These are phyloP conservation scores for Cladophialophora carrionii DNA, from an alignment of 2,329 filamentous ascomycete species.

Conservation along the genomic window DNA sequence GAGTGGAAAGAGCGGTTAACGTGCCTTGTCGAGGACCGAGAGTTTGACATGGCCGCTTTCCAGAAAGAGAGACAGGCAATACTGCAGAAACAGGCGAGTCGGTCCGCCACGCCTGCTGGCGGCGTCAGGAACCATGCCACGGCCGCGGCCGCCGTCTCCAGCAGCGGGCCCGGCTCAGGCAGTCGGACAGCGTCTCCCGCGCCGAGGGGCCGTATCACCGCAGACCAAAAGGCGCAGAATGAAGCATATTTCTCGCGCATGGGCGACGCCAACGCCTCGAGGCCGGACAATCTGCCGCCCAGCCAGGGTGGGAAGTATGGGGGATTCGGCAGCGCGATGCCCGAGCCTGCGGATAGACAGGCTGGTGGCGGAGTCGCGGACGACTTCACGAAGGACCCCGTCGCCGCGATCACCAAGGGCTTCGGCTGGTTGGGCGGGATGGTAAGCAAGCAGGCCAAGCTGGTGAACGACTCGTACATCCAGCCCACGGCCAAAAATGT, in stretches of 20 bases:
- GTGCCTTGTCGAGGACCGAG: constrained; percentile 82
- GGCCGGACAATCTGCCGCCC: constrained; percentile 75
- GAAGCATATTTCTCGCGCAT: constrained; percentile 89
- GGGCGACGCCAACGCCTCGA: constrained; percentile 77
- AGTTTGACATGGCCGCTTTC: constrained; percentile 77
- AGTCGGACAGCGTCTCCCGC: constrained; percentile 41
- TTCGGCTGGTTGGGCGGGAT: constrained; percentile 93
- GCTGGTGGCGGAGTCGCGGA: constrained; percentile 62
- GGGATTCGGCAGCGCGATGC: constrained; percentile 82
- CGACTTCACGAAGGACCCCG: constrained; percentile 87
- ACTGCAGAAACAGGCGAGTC: constrained; percentile 44
- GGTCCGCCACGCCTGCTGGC: constrained; percentile 46
- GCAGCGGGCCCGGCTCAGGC: constrained; percentile 32
- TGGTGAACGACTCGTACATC: constrained; percentile 86
- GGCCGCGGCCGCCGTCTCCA: constrained; percentile 38
- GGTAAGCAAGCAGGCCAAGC: constrained; percentile 87
- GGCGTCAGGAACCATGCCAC: constrained; percentile 36
- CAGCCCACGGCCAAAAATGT: constrained; percentile 90
- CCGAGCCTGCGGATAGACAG: constrained; percentile 42
- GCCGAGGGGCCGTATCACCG: constrained; percentile 40
- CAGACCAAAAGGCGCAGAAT: constrained; percentile 67
- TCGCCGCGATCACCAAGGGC: constrained; percentile 84
- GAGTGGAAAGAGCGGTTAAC: constrained; percentile 91
- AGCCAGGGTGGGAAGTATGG: constrained; percentile 90
- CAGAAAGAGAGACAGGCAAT: constrained; percentile 46